A percentile compares a stretch with the other conserved stretches of the same genome.
Evolutionary conservation across 1,139 yeast species (phyloP).

Genomic region (Geotrichum reessii): DNA sequence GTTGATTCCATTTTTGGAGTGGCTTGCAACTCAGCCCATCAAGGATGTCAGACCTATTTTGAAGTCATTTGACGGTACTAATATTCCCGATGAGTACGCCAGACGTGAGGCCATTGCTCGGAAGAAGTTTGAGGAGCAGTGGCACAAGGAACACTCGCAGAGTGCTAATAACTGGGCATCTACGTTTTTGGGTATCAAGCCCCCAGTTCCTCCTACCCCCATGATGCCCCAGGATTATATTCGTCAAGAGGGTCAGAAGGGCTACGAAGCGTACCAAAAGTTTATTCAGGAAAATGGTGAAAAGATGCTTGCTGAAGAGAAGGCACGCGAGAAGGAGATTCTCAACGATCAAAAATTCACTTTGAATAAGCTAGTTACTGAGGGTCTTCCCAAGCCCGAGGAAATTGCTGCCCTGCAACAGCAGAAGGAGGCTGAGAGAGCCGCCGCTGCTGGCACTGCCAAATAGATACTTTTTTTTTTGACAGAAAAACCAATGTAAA

Average conservation of each 20-base stretch:
- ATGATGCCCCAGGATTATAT: constrained; percentile 88
- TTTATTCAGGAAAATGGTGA: constrained; percentile 85
- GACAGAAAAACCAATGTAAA: background rate
- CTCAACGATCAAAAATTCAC: constrained; percentile 74
- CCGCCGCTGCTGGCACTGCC: constrained; percentile 10
- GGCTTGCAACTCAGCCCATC: constrained; percentile 85
- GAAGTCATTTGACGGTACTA: constrained; percentile 57
- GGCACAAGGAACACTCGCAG: constrained; percentile 44
- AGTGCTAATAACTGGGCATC: constrained; percentile 50
- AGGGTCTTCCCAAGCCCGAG: constrained; percentile 82
- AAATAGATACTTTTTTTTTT: background rate
- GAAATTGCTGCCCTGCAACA: constrained; percentile 68
- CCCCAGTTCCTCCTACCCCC: constrained; percentile 49
- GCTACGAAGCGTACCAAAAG: constrained; percentile 76
- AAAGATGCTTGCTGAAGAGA: constrained; percentile 71
- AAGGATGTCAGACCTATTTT: constrained; percentile 88
- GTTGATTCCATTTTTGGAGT: constrained; percentile 89
- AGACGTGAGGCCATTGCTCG: constrained; percentile 73
- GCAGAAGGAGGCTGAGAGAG: constrained; percentile 33
- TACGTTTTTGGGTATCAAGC: constrained; percentile 56
- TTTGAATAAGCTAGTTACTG: constrained; percentile 74
- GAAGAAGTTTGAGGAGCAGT: constrained; percentile 62
- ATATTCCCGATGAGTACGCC: constrained; percentile 73
- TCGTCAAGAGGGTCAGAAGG: constrained; percentile 89
- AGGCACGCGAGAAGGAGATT: constrained; percentile 71